A percentile compares a stretch with the other conserved stretches of the same genome.
These are phyloP conservation scores for Sporothrix phasma DNA, from an alignment of 2,329 filamentous ascomycete genomes.

Conservation along the genomic window DNA sequence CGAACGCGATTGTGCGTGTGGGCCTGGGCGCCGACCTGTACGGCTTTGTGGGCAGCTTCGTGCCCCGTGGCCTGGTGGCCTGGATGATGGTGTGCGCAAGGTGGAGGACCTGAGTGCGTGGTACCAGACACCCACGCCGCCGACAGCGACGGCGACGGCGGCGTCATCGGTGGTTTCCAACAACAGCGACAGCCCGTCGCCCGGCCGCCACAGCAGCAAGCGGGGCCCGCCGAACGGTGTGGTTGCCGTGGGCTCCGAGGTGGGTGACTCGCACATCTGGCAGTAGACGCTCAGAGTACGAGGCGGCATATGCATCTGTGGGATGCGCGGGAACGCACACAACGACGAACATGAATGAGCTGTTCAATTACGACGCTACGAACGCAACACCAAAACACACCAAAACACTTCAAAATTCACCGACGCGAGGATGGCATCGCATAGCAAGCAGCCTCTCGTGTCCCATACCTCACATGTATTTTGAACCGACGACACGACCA, in stretches of 20 bases:
- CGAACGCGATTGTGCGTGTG: slow-evolving; percentile 58
- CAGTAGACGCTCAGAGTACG: slow-evolving; percentile 30
- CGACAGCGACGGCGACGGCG: slow-evolving; percentile 21
- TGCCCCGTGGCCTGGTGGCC: slow-evolving; percentile 66
- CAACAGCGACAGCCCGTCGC: slow-evolving; percentile 11
- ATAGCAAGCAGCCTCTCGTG: neutral
- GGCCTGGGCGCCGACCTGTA: slow-evolving; percentile 79
- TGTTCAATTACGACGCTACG: slow-evolving; percentile 14
- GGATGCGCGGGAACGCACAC: neutral
- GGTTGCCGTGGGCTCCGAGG: slow-evolving; percentile 37
- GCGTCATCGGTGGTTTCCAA: slow-evolving; percentile 21
- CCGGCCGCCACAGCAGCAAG: slow-evolving; percentile 21
- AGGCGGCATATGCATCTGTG: neutral
- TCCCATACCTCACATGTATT: neutral
- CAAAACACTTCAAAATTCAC: too few relatives aligned
- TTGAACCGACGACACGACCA: neutral
- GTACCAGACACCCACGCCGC: slow-evolving; percentile 35
- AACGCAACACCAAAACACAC: slow-evolving; percentile 6
- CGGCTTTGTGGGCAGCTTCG: slow-evolving; percentile 72
- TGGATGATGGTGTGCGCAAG: slow-evolving; percentile 78
- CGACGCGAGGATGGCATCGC: neutral
- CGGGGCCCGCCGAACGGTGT: slow-evolving; percentile 33
- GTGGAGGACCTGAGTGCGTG: slow-evolving; percentile 48
- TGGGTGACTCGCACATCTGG: slow-evolving; percentile 38
- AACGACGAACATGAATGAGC: neutral